Evolutionary conservation across 148 eudicot species (phyloP).

Genomic region (Vaccinium darrowii): DNA sequence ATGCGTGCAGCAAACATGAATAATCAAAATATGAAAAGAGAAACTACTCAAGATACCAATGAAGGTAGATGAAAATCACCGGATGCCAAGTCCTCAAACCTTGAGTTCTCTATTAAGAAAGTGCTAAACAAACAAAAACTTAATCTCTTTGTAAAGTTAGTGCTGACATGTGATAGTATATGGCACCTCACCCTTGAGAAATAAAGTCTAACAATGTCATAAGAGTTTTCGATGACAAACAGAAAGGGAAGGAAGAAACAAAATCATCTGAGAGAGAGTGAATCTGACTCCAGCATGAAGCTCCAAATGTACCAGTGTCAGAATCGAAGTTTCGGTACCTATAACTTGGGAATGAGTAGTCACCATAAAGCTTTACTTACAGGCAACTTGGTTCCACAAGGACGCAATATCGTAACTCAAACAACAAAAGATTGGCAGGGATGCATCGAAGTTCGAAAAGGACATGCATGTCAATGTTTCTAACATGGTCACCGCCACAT

Average conservation of each 20-base stretch:
- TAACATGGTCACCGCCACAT: not conserved
- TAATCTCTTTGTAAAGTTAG: not conserved
- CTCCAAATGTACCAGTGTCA: not conserved
- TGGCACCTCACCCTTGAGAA: not conserved
- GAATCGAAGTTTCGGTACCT: not conserved
- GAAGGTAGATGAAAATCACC: not conserved
- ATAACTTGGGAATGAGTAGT: not conserved
- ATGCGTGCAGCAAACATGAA: not conserved
- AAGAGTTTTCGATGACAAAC: not conserved
- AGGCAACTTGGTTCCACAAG: not conserved
- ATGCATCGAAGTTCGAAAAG: not conserved
- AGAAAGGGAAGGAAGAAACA: not conserved
- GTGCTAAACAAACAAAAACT: too few relatives aligned
- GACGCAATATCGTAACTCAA: not conserved
- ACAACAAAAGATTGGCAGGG: not conserved
- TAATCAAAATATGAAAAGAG: not conserved
- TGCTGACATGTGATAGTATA: not conserved
- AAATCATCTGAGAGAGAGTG: not conserved
- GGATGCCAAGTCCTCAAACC: not conserved
- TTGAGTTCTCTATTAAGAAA: not conserved
- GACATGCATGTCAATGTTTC: not conserved
- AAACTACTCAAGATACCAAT: not conserved
- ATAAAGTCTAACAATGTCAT: not conserved
- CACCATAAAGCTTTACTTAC: not conserved
- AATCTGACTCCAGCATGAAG: conserved; percentile 2